phyloP scores from a whole-genome alignment of 306 rosid genomes.

The Spatholobus suberectus region DNA sequence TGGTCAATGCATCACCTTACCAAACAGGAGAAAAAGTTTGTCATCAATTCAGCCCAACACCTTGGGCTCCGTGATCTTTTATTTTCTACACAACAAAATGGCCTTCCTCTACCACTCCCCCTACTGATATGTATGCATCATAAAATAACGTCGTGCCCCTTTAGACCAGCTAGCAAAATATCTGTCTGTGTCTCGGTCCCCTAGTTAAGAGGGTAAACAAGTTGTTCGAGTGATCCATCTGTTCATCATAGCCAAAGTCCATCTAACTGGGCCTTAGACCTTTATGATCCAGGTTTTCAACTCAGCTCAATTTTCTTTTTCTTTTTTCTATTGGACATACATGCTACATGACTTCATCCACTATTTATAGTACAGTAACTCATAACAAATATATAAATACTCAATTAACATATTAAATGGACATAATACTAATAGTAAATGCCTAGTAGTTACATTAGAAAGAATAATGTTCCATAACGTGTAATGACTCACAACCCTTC shows the following conservation, averaged over 20 bases:
- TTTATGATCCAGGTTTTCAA: neutral
- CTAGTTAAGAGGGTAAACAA: neutral
- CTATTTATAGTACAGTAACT: too few species aligned
- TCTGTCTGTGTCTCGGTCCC: neutral
- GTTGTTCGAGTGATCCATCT: neutral
- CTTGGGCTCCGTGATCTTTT: neutral
- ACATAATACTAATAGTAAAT: too few species aligned
- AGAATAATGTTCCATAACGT: too few species aligned
- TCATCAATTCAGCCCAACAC: neutral
- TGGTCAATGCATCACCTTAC: neutral
- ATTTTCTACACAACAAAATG: neutral
- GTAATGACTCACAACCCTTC: too few species aligned
- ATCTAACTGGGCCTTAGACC: neutral
- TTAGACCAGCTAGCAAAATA: neutral
- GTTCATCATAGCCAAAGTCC: neutral
- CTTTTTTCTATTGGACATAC: neutral
- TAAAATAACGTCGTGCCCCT: neutral
- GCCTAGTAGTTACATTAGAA: too few species aligned
- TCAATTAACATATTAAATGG: too few species aligned
- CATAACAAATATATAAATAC: too few species aligned
- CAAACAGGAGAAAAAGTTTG: neutral
- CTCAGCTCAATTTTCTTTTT: neutral
- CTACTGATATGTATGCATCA: neutral
- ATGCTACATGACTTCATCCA: too few species aligned
- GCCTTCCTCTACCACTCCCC: too few species aligned